Evolutionary conservation across 176 grass and related monocot genomes (phyloP).

Genomic region (Oryza rufipogon): DNA sequence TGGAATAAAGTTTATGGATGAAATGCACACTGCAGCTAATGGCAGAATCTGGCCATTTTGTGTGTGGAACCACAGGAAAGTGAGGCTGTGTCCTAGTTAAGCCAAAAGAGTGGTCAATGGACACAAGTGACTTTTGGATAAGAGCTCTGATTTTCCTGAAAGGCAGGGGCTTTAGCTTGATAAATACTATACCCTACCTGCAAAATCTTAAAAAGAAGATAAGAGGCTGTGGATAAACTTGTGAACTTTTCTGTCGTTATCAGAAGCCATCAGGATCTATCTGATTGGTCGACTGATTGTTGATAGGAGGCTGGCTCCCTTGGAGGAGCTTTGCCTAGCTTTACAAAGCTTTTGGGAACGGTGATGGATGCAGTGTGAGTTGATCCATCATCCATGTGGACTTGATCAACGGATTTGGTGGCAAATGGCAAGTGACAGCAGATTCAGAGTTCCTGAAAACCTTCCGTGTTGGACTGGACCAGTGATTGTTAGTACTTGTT

Average conservation of each 20-base stretch:
- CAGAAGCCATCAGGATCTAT: background rate
- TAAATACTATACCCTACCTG: conserved; percentile 12
- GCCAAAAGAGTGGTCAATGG: conserved; percentile 55
- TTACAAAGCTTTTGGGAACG: conserved; percentile 28
- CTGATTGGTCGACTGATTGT: conserved; percentile 2
- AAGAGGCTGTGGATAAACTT: conserved; percentile 23
- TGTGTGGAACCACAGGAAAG: background rate
- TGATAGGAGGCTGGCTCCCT: background rate
- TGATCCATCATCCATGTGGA: conserved; percentile 43
- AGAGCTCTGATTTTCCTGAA: background rate
- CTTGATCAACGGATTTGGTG: conserved; percentile 36
- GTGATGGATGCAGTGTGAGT: conserved; percentile 31
- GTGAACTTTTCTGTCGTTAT: conserved; percentile 13
- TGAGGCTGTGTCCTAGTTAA: background rate
- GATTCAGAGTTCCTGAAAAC: conserved; percentile 10
- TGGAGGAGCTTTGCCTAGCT: conserved; percentile 5
- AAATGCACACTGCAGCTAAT: conserved; percentile 14
- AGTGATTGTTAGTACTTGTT: conserved; percentile 12
- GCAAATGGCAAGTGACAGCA: conserved; percentile 31
- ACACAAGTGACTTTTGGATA: conserved; percentile 10
- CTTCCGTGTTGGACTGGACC: conserved; percentile 23
- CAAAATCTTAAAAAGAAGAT: conserved; percentile 3
- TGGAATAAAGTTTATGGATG: background rate
- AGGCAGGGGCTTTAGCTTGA: background rate
- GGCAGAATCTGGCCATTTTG: conserved; percentile 28